Conservation (phyloP, 495 filamentous ascomycete genomes). For the Neurospora hispaniola region DNA sequence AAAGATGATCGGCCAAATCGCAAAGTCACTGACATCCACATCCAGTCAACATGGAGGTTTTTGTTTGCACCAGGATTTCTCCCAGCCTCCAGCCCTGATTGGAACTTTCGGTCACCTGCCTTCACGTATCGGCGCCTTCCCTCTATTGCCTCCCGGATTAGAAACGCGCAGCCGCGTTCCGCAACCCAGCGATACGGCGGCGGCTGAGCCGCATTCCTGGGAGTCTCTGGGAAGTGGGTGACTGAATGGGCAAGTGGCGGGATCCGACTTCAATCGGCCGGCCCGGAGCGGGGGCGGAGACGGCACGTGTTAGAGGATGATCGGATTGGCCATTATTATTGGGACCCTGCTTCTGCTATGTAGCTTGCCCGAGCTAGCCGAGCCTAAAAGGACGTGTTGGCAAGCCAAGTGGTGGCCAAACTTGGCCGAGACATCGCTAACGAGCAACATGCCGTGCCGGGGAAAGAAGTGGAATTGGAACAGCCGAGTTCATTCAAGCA, state of each 20-base stretch:
- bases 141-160: neutral
- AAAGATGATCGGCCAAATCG: neutral
- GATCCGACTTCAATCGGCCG: neutral
- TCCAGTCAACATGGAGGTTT: neutral
- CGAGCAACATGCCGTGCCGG: neutral
- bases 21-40: no score
- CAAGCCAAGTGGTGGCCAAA: neutral
- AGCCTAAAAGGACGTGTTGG: neutral
- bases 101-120: neutral
- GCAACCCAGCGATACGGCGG: neutral
- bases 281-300: neutral
- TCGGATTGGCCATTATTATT: neutral
- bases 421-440: neutral
- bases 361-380: neutral
- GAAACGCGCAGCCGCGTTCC: neutral
- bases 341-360: neutral
- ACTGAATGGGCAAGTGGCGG: neutral
- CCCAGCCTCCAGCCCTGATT: neutral
- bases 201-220: neutral
- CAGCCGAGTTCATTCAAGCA: neutral
- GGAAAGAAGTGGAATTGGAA: neutral
- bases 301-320: neutral
- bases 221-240: neutral
- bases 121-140: neutral
- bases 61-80: neutral